Evolutionary conservation across 805 yeast species (phyloP).

Genomic region (Ogataea zsoltii): DNA sequence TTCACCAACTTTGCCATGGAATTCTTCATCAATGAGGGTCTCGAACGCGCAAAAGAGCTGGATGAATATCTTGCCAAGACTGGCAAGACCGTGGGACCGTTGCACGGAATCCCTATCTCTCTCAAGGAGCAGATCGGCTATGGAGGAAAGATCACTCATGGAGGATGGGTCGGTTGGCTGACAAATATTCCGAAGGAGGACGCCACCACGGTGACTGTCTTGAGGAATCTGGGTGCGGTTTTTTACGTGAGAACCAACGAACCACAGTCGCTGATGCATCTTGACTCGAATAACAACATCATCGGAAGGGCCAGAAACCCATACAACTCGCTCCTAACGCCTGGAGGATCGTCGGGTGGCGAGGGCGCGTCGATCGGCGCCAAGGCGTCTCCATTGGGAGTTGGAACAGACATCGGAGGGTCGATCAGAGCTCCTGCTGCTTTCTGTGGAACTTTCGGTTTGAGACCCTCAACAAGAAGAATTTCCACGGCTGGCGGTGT

Average conservation of each 20-base stretch:
- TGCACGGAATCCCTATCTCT: slow-evolving; percentile 71
- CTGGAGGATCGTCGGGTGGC: slow-evolving; percentile 78
- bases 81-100: slow-evolving; percentile 60
- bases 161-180: slow-evolving; percentile 55
- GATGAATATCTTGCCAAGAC: slow-evolving; percentile 51
- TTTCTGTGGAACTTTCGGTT: slow-evolving; percentile 59
- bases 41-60: slow-evolving; percentile 52
- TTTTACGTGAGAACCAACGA: slow-evolving; percentile 65
- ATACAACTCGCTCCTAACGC: slow-evolving; percentile 53
- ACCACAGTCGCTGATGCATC: slow-evolving; percentile 71
- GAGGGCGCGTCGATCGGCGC: slow-evolving; percentile 65
- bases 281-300: slow-evolving; percentile 61
- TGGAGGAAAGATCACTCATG: slow-evolving; percentile 56
- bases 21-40: slow-evolving; percentile 64
- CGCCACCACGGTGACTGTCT: slow-evolving; percentile 47
- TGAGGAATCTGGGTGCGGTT: slow-evolving; percentile 57
- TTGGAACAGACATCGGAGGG: slow-evolving; percentile 75
- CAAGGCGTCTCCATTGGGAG: slow-evolving; percentile 61
- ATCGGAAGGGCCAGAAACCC: slow-evolving; percentile 62
- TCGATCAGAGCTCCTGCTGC: slow-evolving; percentile 71
- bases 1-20: slow-evolving; percentile 54
- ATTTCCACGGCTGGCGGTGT: slow-evolving; percentile 49
- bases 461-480: slow-evolving; percentile 62
- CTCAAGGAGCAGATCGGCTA: slow-evolving; percentile 64
- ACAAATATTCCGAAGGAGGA: slow-evolving; percentile 48